phyloP scores from a whole-genome alignment of 2,329 filamentous ascomycete genomes.

The Lecanicillium sp. region DNA sequence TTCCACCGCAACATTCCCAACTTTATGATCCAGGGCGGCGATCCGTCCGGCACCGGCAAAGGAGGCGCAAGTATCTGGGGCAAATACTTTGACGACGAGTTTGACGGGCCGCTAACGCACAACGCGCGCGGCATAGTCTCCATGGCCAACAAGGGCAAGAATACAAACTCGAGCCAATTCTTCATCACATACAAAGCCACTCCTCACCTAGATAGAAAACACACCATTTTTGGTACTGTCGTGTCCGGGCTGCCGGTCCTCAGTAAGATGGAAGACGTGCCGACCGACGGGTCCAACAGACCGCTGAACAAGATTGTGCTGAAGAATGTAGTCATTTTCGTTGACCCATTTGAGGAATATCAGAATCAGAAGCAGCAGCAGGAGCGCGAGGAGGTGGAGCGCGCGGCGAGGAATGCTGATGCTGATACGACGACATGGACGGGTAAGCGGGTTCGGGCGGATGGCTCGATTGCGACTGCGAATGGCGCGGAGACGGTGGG shows the following conservation, averaged over 20 bases:
- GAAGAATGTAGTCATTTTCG: conserved; percentile 73
- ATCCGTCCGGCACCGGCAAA: conserved; percentile 83
- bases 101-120: conserved; percentile 83
- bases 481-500: conserved; percentile 47
- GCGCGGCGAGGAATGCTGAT: conserved; percentile 59
- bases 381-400: conserved; percentile 47
- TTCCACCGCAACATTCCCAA: conserved; percentile 93
- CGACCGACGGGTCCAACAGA: conserved; percentile 65
- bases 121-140: conserved; percentile 66
- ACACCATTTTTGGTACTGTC: conserved; percentile 90
- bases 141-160: conserved; percentile 99
- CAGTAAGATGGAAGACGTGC: conserved; percentile 65
- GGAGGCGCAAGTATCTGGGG: conserved; percentile 91
- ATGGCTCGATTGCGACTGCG: conserved; percentile 46
- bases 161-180: conserved; percentile 91
- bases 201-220: conserved; percentile 85
- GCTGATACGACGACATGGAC: conserved; percentile 95
- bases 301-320: conserved; percentile 75
- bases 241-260: conserved; percentile 69
- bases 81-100: conserved; percentile 88
- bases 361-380: conserved; percentile 61
- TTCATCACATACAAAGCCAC: conserved; percentile 85
- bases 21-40: conserved; percentile 98
- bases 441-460: conserved; percentile 73
- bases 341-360: conserved; percentile 95